Evolutionary conservation across 2,329 filamentous ascomycete genomes (phyloP).

Genomic region (Magnaporthales sp.): DNA sequence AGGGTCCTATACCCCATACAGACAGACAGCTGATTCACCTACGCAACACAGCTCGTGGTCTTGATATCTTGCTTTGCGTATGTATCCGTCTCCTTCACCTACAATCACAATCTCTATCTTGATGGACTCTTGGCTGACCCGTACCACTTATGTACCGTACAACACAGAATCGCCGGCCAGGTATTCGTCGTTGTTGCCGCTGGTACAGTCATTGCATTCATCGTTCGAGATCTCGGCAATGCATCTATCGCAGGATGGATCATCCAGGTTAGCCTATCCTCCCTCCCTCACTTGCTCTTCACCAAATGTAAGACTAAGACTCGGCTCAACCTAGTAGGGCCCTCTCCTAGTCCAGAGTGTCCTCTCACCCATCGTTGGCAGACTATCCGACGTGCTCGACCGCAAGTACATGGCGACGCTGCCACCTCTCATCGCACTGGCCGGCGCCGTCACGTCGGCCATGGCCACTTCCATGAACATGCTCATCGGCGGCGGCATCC

Average conservation of each 20-base stretch:
- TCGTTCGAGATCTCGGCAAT: constrained; percentile 42
- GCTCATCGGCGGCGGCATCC: no score
- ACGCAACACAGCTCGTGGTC: constrained; percentile 21
- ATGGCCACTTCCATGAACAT: constrained; percentile 43
- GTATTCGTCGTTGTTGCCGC: constrained; percentile 47
- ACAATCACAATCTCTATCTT: neutral
- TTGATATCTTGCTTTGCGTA: constrained; percentile 40
- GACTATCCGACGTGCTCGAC: constrained; percentile 47
- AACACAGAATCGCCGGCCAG: constrained; percentile 37
- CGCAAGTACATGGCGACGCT: constrained; percentile 42
- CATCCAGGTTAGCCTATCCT: constrained; percentile 31
- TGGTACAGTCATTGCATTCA: constrained; percentile 47
- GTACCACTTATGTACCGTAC: neutral
- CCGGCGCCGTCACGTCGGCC: constrained; percentile 43
- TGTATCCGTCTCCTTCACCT: constrained; percentile 11
- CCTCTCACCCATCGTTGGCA: constrained; percentile 44
- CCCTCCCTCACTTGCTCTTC: no score
- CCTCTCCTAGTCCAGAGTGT: constrained; percentile 50
- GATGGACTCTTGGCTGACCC: neutral
- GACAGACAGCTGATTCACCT: neutral
- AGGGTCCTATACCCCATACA: neutral
- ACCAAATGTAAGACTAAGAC: no score
- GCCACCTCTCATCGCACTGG: constrained; percentile 43
- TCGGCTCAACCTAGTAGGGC: constrained; percentile 31
- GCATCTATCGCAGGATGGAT: constrained; percentile 43